Base-by-base conservation (phyloP, 192 early-diverging fungal species). In the Backusella mclennaniae region DNA sequence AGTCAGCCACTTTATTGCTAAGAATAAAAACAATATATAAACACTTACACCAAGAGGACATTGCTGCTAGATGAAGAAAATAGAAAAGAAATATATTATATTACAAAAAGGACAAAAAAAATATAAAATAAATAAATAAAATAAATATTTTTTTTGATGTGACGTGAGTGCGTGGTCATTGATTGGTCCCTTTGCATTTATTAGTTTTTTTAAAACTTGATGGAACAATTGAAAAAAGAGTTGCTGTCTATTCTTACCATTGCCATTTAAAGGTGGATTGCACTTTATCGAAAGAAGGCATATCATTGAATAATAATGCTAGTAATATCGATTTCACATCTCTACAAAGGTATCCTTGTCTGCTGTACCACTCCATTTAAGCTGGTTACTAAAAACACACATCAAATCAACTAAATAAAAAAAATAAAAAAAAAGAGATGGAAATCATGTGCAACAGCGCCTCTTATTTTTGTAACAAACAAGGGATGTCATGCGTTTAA, bases 31-130 rank as follows among this genome's bases (percentile, higher is more conserved):
- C 39, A 31, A 71, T n/a, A 35, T 15, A 21, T 35, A 38, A 41
- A 33, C 6, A 69, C 75, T 76, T 67, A 76, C 75, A 69, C 75
- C 75, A 76, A 35, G 75, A 76, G n/a, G 75, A 39, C 75, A 76
- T 76, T 67, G 33, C 35, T 75, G 42, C 26, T 19, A 39, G 44
- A 52, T 39, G 44, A 46, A 56, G 33, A 46, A 39, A 17, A 49
- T 15, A 44, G 6, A 68, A 76, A 15, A n/a, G 52, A 49, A 17
- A 8, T 67, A 68, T 14, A n/a, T 42, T 29, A 33, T 9, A 68
- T 6, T n/a, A 17, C 17, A 29, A 35, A 39, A 35, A 5, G n/a
- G 41, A 26, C 41, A 46, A 71, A 44, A 38, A 21, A 15, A 46
- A 46, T 12, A 53, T 6, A 26, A 63, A 63, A 29, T 26, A 29